Percentiles rank a stretch among this genome's conserved stretches.
These are phyloP conservation scores for Lentinus tigrinus DNA, from an alignment of 768 basidiomycete species.

Conservation along the genomic window DNA sequence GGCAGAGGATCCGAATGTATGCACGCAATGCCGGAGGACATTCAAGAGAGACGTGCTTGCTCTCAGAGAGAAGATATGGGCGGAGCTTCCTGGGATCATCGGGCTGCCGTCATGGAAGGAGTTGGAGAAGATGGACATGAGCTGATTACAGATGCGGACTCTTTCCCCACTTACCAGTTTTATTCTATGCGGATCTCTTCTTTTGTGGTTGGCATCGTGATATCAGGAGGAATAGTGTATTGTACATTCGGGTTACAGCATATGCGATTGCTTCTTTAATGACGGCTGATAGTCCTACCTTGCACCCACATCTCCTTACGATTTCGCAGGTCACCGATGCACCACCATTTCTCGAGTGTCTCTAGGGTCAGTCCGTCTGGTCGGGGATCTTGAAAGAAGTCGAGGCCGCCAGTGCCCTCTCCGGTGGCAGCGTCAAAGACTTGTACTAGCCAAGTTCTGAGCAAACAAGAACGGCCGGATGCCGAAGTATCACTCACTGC, in stretches of 20 bases:
- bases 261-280: too few relatives aligned
- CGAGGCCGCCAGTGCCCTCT: slow-evolving; percentile 60
- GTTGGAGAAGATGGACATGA: slow-evolving; percentile 30
- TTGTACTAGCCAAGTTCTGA: slow-evolving; percentile 10
- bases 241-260: too few relatives aligned
- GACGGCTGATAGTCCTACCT: slow-evolving; percentile 35
- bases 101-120: slow-evolving; percentile 50
- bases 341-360: slow-evolving; percentile 89
- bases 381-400: slow-evolving; percentile 55
- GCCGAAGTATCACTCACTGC: slow-evolving; percentile 46
- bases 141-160: slow-evolving; percentile 4
- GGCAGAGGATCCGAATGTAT: slow-evolving; percentile 37
- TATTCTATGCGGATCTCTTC: too few relatives aligned
- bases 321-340: slow-evolving; percentile 70
- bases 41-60: slow-evolving; percentile 41
- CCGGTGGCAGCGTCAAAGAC: slow-evolving; percentile 18
- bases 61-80: slow-evolving; percentile 45
- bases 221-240: not conserved
- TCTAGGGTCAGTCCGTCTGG: slow-evolving; percentile 39
- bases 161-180: too few relatives aligned
- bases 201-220: too few relatives aligned
- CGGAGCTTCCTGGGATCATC: slow-evolving; percentile 43
- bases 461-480: not conserved
- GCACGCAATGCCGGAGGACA: slow-evolving; percentile 40
- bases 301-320: slow-evolving; percentile 74